These are phyloP conservation scores for Phialemonium atrogriseum DNA, from an alignment of 2,329 filamentous ascomycete genomes.

Conservation along the genomic window DNA sequence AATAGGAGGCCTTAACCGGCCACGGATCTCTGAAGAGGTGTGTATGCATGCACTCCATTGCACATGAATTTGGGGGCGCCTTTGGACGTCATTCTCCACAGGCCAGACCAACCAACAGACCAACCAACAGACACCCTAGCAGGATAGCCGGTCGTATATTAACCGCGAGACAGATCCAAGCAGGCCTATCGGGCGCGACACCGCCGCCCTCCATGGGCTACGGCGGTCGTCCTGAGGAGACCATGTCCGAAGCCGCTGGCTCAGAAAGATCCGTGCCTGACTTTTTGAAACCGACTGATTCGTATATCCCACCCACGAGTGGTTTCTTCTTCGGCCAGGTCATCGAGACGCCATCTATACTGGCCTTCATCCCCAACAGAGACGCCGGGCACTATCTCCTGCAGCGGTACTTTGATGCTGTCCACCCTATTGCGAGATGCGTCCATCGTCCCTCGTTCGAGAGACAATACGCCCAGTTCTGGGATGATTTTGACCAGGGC, in stretches of 20 bases:
- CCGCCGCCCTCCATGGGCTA: neutral
- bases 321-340: slow-evolving; percentile 57
- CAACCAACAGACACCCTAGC: no score
- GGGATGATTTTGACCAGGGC: slow-evolving; percentile 49
- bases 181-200: slow-evolving; percentile 20
- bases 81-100: no score
- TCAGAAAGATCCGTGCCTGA: slow-evolving; percentile 25
- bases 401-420: slow-evolving; percentile 57
- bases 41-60: slow-evolving; percentile 14
- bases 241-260: slow-evolving; percentile 8
- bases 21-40: slow-evolving; percentile 64
- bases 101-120: no score
- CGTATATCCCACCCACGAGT: slow-evolving; percentile 61
- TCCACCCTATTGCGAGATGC: slow-evolving; percentile 60
- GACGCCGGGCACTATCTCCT: slow-evolving; percentile 53
- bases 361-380: slow-evolving; percentile 53
- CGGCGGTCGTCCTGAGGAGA: slow-evolving; percentile 1
- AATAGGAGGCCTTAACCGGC: slow-evolving; percentile 64
- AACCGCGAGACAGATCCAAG: slow-evolving; percentile 27
- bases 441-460: slow-evolving; percentile 62
- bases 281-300: slow-evolving; percentile 55
- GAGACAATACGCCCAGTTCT: slow-evolving; percentile 55
- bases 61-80: no score
- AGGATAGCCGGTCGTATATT: no score
- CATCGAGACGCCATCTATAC: slow-evolving; percentile 38